phyloP scores from a whole-genome alignment of 208 protist genomes.

The Leishmania mexicana region DNA sequence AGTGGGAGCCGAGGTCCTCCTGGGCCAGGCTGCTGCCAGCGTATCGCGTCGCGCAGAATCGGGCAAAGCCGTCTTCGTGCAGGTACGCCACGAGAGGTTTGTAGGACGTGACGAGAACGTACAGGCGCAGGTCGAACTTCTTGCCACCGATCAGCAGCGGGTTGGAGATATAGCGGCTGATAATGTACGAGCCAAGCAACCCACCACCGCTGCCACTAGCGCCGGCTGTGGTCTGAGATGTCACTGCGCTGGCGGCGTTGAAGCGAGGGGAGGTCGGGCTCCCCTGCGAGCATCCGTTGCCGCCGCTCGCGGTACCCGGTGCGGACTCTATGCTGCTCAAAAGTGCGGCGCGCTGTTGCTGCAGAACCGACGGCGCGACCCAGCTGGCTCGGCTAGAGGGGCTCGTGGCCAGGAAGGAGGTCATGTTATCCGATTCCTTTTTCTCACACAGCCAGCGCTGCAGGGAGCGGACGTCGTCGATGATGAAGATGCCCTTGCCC shows the following conservation, averaged over 20 bases:
- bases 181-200: constrained; percentile 79
- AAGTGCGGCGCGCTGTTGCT: constrained; percentile 17
- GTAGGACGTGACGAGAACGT: constrained; percentile 95
- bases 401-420: constrained; percentile 17
- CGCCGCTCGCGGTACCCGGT: constrained; percentile 5
- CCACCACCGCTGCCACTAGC: neutral
- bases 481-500: constrained; percentile 97
- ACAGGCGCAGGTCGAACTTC: constrained; percentile 98
- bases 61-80: constrained; percentile 91
- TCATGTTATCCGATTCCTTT: constrained; percentile 51
- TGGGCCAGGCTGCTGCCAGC: constrained; percentile 49
- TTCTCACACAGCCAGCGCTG: constrained; percentile 78
- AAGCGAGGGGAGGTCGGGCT: constrained; percentile 8
- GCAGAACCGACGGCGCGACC: constrained; percentile 21
- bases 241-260: neutral
- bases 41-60: constrained; percentile 96
- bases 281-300: neutral
- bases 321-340: constrained; percentile 10
- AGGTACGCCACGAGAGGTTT: constrained; percentile 93
- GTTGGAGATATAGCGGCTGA: constrained; percentile 95
- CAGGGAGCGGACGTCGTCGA: constrained; percentile 92
- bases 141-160: constrained; percentile 95
- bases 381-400: constrained; percentile 14
- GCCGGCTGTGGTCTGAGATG: neutral
- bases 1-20: constrained; percentile 91